These are phyloP conservation scores for Thelephora aurantiotincta DNA, from an alignment of 768 basidiomycete species.

Conservation along the genomic window DNA sequence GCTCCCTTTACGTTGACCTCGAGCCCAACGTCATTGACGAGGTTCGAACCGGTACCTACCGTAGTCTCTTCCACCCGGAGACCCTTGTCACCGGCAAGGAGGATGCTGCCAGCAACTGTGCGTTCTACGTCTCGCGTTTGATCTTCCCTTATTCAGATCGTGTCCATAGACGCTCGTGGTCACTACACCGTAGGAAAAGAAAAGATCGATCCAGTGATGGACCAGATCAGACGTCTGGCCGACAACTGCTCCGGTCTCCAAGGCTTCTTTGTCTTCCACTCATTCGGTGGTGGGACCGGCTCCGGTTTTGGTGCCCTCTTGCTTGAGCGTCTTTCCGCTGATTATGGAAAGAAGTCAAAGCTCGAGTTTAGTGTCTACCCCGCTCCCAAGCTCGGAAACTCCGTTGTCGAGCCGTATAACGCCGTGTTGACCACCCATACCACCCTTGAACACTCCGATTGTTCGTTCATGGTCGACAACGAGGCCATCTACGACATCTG, in stretches of 20 bases:
- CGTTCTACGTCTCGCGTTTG: conserved; percentile 9
- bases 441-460: conserved; percentile 99
- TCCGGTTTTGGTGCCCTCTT: conserved; percentile 98
- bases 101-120: conserved; percentile 99
- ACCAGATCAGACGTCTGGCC: conserved; percentile 90
- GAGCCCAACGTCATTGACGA: conserved; percentile 98
- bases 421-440: conserved; percentile 96
- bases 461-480: conserved; percentile 94
- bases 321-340: conserved; percentile 90
- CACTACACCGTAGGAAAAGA: conserved; percentile 99
- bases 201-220: conserved; percentile 92
- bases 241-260: conserved; percentile 98
- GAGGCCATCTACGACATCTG: conserved; percentile 61
- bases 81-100: conserved; percentile 97
- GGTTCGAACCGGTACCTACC: conserved; percentile 90
- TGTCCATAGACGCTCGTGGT: conserved; percentile 75
- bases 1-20: conserved; percentile 93
- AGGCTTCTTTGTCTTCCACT: conserved; percentile 99
- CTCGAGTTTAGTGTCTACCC: conserved; percentile 98
- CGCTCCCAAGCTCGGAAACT: conserved; percentile 85
- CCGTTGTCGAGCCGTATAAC: conserved; percentile 99
- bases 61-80: conserved; percentile 98
- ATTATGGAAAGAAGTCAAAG: conserved; percentile 99
- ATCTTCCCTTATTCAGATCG: conserved; percentile 4
- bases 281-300: conserved; percentile 98